Percentiles rank a stretch among this genome's conserved stretches.
Evolutionary conservation across 257 asterid genomes (phyloP).

Genomic region (Linderniella brevidens): DNA sequence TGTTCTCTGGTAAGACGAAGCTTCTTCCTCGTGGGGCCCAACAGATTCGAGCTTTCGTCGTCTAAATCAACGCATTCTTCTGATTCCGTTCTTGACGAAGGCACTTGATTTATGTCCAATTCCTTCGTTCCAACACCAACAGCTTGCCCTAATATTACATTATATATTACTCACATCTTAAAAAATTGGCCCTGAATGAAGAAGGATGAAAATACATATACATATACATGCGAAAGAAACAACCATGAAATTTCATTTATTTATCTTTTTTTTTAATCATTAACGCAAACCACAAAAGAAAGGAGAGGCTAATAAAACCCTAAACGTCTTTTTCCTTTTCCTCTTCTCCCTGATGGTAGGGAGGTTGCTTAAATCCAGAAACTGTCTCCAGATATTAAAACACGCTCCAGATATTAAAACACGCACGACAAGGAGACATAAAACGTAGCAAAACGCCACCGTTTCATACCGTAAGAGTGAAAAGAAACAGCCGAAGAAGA

Average conservation of each 20-base stretch:
- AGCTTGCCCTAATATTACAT: slow-evolving; percentile 17
- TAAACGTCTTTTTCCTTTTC: no score
- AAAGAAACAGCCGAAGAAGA: slow-evolving; percentile 30
- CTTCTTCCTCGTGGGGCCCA: slow-evolving; percentile 42
- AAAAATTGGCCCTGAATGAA: no score
- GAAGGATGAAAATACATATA: no score
- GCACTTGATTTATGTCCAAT: slow-evolving; percentile 51
- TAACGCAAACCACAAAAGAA: no score
- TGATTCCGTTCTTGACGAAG: slow-evolving; percentile 21
- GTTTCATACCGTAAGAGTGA: slow-evolving; percentile 35
- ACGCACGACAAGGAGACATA: neutral
- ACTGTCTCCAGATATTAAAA: neutral
- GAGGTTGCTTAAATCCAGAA: no score
- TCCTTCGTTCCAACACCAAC: slow-evolving; percentile 27
- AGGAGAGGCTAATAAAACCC: no score
- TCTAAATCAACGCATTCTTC: slow-evolving; percentile 35
- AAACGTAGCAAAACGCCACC: neutral
- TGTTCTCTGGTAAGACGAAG: slow-evolving; percentile 63
- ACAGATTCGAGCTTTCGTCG: slow-evolving; percentile 29
- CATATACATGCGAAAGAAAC: no score
- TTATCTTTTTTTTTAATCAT: no score
- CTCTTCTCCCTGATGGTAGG: no score
- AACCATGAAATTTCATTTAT: no score
- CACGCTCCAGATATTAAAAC: no score
- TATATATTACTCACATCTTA: neutral